A percentile compares a stretch with the other conserved stretches of the same genome.
These are phyloP conservation scores for Exsudoporus floridanus DNA, from an alignment of 1,284 basidiomycete genomes.

Conservation along the genomic window DNA sequence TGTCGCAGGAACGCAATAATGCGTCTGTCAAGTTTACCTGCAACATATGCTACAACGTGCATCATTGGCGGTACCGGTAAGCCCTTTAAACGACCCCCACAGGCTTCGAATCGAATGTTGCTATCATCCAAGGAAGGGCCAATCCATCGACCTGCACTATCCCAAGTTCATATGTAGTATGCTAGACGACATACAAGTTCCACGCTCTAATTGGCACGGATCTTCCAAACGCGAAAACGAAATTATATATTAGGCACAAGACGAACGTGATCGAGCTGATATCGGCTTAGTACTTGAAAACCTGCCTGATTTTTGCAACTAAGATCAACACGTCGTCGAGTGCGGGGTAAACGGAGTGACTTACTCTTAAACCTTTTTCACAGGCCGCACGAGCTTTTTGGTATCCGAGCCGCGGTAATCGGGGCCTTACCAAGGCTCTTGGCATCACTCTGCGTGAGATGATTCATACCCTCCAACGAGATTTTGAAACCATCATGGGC, in stretches of 20 bases:
- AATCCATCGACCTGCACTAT: not conserved
- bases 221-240: not conserved
- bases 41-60: not conserved
- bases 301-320: not conserved
- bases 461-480: slow-evolving; percentile 26
- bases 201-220: not conserved
- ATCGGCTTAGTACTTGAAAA: not conserved
- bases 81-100: no score
- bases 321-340: not conserved
- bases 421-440: slow-evolving; percentile 2
- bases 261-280: not conserved
- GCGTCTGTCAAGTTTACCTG: not conserved
- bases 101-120: not conserved
- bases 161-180: not conserved
- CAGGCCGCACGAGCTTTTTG: slow-evolving; percentile 15
- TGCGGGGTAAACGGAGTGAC: not conserved
- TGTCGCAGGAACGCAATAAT: not conserved
- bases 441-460: slow-evolving; percentile 13
- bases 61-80: not conserved
- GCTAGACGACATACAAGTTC: not conserved
- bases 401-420: slow-evolving; percentile 11
- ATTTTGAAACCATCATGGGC: slow-evolving; percentile 41
- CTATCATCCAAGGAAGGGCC: not conserved
- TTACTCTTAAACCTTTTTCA: slow-evolving; percentile 3
- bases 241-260: no score